Percentiles rank a stretch among this genome's conserved stretches.
These are phyloP conservation scores for Ramichloridium luteum DNA, from an alignment of 2,329 filamentous ascomycete genomes.

Conservation along the genomic window DNA sequence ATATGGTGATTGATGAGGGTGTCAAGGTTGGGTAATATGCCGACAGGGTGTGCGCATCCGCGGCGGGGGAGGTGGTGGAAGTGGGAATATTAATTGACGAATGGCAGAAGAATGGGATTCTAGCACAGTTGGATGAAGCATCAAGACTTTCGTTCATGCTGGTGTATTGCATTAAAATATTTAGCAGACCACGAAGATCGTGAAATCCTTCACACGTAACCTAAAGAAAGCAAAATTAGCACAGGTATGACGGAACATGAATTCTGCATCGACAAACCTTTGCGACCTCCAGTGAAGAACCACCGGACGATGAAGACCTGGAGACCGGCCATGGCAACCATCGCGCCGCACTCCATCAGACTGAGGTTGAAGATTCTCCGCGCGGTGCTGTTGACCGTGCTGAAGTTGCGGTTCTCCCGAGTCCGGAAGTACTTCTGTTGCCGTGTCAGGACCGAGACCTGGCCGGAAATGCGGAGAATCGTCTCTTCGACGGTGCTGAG, in stretches of 20 bases:
- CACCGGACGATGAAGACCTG: slow-evolving; percentile 97
- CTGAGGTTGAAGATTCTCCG: slow-evolving; percentile 94
- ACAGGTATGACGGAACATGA: not conserved
- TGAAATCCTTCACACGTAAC: slow-evolving; percentile 15
- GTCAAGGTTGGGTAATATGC: slow-evolving; percentile 31
- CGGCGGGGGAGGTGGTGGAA: too few species aligned
- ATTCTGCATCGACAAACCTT: slow-evolving; percentile 37
- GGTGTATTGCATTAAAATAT: too few species aligned
- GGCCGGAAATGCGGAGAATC: slow-evolving; percentile 85
- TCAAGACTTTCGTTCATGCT: too few species aligned
- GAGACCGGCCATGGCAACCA: slow-evolving; percentile 86
- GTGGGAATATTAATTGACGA: too few species aligned
- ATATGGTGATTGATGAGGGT: slow-evolving; percentile 20
- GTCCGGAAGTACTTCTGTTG: slow-evolving; percentile 99
- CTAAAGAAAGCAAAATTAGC: slow-evolving; percentile 5
- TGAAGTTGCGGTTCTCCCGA: slow-evolving; percentile 96
- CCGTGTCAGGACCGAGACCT: slow-evolving; percentile 83
- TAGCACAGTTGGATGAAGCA: too few species aligned
- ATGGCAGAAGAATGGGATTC: too few species aligned
- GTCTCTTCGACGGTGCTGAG: slow-evolving; percentile 82
- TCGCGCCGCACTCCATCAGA: slow-evolving; percentile 80
- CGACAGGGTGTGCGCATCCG: too few species aligned
- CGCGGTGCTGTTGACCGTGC: slow-evolving; percentile 93
- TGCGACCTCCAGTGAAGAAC: slow-evolving; percentile 87
- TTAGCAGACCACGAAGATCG: too few species aligned